Evolutionary conservation across 345 rosid genomes (phyloP).

Genomic region (Lumnitzera racemosa): DNA sequence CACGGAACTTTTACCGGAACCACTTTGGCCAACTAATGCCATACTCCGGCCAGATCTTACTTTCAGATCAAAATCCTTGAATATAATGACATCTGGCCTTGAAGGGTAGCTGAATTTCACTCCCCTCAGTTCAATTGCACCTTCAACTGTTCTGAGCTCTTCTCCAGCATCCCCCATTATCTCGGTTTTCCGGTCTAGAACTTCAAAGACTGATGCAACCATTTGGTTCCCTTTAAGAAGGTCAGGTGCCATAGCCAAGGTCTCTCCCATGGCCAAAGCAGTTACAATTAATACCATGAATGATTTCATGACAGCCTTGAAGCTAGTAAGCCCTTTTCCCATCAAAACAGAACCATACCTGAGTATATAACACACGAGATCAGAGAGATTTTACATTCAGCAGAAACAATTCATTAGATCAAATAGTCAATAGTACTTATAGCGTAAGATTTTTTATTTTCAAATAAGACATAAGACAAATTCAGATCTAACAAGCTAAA

Average conservation of each 20-base stretch:
- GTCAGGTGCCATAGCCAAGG: conserved; percentile 84
- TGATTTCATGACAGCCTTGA: conserved; percentile 83
- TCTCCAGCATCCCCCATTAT: conserved; percentile 58
- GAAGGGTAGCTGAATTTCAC: conserved; percentile 83
- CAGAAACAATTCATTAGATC: not conserved
- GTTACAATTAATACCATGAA: conserved; percentile 95
- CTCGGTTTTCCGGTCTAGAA: conserved; percentile 67
- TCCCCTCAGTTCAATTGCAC: conserved; percentile 59
- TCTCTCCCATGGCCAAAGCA: conserved; percentile 96
- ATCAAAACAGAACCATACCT: conserved; percentile 94
- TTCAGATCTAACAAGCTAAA: no score
- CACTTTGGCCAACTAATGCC: conserved; percentile 96
- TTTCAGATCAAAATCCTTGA: conserved; percentile 59
- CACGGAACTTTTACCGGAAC: conserved; percentile 93
- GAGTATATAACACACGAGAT: not conserved
- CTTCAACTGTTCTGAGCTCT: conserved; percentile 57
- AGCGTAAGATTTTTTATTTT: no score
- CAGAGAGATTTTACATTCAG: not conserved
- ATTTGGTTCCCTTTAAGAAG: conserved; percentile 92
- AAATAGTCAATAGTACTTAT: no score
- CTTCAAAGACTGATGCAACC: conserved; percentile 82
- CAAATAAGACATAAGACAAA: no score
- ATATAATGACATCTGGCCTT: conserved; percentile 71
- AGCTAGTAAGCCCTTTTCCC: conserved; percentile 72
- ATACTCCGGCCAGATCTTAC: conserved; percentile 69